phyloP scores from a whole-genome alignment of 2,329 filamentous ascomycete genomes.

The Aspergillus tubingensis region DNA sequence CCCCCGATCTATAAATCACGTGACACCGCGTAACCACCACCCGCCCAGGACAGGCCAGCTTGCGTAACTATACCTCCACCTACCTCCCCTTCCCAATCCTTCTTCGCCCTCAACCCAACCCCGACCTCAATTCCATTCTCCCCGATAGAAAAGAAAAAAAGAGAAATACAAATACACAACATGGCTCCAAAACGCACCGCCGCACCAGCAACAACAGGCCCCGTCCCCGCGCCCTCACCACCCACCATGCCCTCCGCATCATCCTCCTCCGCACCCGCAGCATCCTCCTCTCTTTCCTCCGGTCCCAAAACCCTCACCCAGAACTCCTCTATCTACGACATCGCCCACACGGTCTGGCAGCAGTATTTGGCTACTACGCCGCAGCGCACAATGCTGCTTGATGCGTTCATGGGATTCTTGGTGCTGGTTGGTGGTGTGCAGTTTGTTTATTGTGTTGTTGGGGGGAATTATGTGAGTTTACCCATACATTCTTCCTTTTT shows the following conservation, averaged over 20 bases:
- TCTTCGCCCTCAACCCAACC: not conserved
- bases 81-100: too few species aligned
- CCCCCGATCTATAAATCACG: not conserved
- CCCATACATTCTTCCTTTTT: too few species aligned
- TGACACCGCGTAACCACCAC: slow-evolving; percentile 1
- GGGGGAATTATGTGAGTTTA: slow-evolving; percentile 84
- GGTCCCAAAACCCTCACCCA: slow-evolving; percentile 39
- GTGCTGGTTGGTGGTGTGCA: slow-evolving; percentile 84
- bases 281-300: slow-evolving; percentile 35
- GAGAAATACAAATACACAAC: too few species aligned
- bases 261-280: slow-evolving; percentile 20
- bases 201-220: slow-evolving; percentile 20
- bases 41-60: slow-evolving; percentile 5
- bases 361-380: slow-evolving; percentile 80
- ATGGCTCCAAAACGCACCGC: slow-evolving; percentile 30
- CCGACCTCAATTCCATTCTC: not conserved
- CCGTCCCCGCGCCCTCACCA: slow-evolving; percentile 30
- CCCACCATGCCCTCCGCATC: slow-evolving; percentile 30
- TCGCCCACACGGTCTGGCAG: slow-evolving; percentile 69
- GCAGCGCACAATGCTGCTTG: slow-evolving; percentile 88
- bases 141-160: not conserved
- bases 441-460: slow-evolving; percentile 88
- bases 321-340: slow-evolving; percentile 53
- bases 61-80: slow-evolving; percentile 1
- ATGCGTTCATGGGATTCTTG: slow-evolving; percentile 86